phyloP scores from a whole-genome alignment of 805 yeast species.

The Metschnikowia proteae region DNA sequence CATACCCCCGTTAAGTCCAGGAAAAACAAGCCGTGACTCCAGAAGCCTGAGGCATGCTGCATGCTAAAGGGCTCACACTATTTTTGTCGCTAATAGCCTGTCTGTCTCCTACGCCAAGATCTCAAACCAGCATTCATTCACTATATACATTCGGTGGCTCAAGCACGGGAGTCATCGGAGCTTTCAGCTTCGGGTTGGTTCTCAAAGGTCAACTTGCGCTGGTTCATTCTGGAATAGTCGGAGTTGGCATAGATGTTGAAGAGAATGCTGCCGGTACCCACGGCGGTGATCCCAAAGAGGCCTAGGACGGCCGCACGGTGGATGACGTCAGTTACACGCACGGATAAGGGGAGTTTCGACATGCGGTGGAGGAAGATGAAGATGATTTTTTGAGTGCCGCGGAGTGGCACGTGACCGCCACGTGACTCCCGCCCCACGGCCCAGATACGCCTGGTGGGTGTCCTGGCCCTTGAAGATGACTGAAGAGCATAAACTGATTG shows the following conservation, averaged over 20 bases:
- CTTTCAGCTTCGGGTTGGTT: conserved; percentile 12
- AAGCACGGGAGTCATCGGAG: not conserved
- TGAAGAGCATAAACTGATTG: no score
- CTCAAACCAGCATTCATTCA: not conserved
- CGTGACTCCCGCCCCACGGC: no score
- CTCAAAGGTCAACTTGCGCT: conserved; percentile 36
- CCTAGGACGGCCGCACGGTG: conserved; percentile 42
- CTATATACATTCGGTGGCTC: not conserved
- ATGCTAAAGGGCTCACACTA: no score
- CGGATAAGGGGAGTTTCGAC: conserved; percentile 38
- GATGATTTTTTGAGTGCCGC: not conserved
- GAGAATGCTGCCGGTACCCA: conserved; percentile 37
- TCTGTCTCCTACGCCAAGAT: no score
- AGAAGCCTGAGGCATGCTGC: no score
- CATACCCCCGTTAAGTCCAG: no score
- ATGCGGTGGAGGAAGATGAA: conserved; percentile 2
- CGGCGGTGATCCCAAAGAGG: conserved; percentile 35
- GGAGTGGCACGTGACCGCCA: not conserved
- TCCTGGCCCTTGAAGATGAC: no score
- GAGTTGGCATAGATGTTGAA: conserved; percentile 43
- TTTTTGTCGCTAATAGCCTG: no score
- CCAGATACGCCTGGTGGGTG: no score
- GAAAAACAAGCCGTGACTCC: no score
- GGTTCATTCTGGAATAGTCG: conserved; percentile 41
- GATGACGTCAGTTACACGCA: conserved; percentile 41